A percentile compares a stretch with the other conserved stretches of the same genome.
phyloP scores from a whole-genome alignment of 2,329 filamentous ascomycete genomes.

The Fusarium mangiferae region DNA sequence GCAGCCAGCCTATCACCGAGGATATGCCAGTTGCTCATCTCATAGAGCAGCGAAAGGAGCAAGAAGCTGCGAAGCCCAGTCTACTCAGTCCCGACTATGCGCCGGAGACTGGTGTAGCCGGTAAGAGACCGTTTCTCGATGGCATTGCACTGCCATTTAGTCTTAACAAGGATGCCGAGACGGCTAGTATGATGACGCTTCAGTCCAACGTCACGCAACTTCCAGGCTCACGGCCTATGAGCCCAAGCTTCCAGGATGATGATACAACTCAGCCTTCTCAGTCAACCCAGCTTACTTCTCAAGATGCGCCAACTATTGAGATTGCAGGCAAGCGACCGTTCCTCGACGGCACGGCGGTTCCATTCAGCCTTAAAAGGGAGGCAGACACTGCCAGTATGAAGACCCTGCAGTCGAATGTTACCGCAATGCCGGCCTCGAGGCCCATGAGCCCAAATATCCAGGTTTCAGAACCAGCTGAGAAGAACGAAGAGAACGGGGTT shows the following conservation, averaged over 20 bases:
- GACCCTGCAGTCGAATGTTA: slow-evolving; percentile 64
- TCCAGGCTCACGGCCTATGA: slow-evolving; percentile 50
- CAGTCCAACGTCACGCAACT: slow-evolving; percentile 52
- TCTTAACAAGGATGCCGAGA: slow-evolving; percentile 70
- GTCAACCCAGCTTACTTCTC: slow-evolving; percentile 26
- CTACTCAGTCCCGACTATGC: slow-evolving; percentile 56
- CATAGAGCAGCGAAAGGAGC: slow-evolving; percentile 54
- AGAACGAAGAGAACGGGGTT: neutral
- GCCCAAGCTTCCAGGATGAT: slow-evolving; percentile 30
- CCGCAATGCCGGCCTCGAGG: slow-evolving; percentile 44
- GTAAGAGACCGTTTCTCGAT: slow-evolving; percentile 73
- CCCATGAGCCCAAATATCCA: slow-evolving; percentile 47
- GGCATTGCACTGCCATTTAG: slow-evolving; percentile 80
- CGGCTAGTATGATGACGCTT: slow-evolving; percentile 77
- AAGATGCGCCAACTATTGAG: slow-evolving; percentile 56
- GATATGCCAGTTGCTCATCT: slow-evolving; percentile 57
- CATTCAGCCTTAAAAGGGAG: slow-evolving; percentile 75
- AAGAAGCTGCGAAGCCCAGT: slow-evolving; percentile 53
- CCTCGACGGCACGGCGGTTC: slow-evolving; percentile 75
- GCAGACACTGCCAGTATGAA: slow-evolving; percentile 76
- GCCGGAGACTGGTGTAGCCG: slow-evolving; percentile 62
- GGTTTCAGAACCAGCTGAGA: neutral
- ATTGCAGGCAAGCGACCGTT: slow-evolving; percentile 71
- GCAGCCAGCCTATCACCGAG: slow-evolving; percentile 46
- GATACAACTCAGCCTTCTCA: slow-evolving; percentile 26